Conservation (phyloP, 305 asterid genomes). For the Fraxinus xanthoxyloides region DNA sequence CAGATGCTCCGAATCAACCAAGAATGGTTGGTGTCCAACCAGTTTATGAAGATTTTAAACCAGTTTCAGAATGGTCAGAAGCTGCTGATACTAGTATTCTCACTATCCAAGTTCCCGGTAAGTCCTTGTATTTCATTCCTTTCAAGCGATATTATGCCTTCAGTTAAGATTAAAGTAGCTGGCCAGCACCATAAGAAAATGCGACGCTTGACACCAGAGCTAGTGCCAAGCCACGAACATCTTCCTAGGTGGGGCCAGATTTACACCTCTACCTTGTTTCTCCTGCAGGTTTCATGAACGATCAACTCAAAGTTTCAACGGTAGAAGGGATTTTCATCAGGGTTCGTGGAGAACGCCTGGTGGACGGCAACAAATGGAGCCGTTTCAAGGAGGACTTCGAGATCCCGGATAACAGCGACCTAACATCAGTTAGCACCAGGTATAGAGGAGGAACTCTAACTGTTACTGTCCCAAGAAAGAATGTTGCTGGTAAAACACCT, state of each 20-base stretch:
- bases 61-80: conserved; percentile 53
- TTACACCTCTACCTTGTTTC: not conserved
- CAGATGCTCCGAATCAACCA: conserved; percentile 18
- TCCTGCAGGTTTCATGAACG: conserved; percentile 54
- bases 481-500: conserved; percentile 1
- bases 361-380: conserved; percentile 72
- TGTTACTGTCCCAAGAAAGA: conserved; percentile 47
- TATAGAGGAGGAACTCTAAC: conserved; percentile 57
- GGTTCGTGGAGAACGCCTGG: conserved; percentile 62
- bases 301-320: conserved; percentile 58
- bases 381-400: conserved; percentile 67
- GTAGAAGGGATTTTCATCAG: conserved; percentile 45
- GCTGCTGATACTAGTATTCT: conserved; percentile 55
- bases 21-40: conserved; percentile 34
- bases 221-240: not conserved
- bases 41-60: conserved; percentile 64
- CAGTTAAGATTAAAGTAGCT: not conserved
- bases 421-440: conserved; percentile 56
- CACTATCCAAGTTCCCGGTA: conserved; percentile 68
- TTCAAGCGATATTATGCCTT: not conserved
- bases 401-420: conserved; percentile 51
- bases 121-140: not conserved
- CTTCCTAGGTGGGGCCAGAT: not conserved
- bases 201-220: not conserved
- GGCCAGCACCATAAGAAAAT: not conserved